phyloP scores from a whole-genome alignment of 2,329 filamentous ascomycete genomes.

The Fusarium acutatum region DNA sequence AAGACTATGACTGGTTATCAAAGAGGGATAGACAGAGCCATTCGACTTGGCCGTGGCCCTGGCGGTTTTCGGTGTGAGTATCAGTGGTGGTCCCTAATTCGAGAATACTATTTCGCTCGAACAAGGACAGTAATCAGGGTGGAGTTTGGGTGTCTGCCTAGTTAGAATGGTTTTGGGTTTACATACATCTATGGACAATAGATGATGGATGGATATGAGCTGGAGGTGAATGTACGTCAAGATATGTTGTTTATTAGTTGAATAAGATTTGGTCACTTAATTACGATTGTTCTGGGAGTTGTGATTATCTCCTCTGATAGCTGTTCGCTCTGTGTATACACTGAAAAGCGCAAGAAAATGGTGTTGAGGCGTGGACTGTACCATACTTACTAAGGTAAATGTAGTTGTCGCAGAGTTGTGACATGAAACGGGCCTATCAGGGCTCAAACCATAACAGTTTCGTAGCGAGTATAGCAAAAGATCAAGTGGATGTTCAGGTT shows the following conservation, averaged over 20 bases:
- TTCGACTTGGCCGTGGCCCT: constrained; percentile 61
- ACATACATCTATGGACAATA: constrained; percentile 12
- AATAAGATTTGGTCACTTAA: constrained; percentile 19
- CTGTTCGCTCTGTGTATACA: neutral
- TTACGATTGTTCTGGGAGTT: neutral
- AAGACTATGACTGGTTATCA: constrained; percentile 27
- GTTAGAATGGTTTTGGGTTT: constrained; percentile 25
- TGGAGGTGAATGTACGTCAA: constrained; percentile 14
- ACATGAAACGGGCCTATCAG: neutral
- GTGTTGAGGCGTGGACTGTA: neutral
- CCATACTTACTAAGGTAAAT: neutral
- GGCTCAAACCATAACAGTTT: constrained; percentile 5
- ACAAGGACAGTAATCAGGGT: constrained; percentile 53
- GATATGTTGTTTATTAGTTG: constrained; percentile 25
- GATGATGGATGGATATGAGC: constrained; percentile 9
- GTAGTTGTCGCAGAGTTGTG: neutral
- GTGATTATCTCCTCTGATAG: neutral
- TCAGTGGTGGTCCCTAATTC: constrained; percentile 60
- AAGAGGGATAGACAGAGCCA: constrained; percentile 41
- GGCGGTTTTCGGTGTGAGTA: constrained; percentile 56
- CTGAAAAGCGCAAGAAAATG: neutral
- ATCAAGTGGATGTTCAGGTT: neutral
- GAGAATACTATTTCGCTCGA: constrained; percentile 47
- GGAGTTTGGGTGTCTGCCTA: constrained; percentile 19
- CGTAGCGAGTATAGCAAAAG: neutral